These are phyloP conservation scores for Plectranthus barbatus DNA, from an alignment of 257 asterid genomes.

Conservation along the genomic window DNA sequence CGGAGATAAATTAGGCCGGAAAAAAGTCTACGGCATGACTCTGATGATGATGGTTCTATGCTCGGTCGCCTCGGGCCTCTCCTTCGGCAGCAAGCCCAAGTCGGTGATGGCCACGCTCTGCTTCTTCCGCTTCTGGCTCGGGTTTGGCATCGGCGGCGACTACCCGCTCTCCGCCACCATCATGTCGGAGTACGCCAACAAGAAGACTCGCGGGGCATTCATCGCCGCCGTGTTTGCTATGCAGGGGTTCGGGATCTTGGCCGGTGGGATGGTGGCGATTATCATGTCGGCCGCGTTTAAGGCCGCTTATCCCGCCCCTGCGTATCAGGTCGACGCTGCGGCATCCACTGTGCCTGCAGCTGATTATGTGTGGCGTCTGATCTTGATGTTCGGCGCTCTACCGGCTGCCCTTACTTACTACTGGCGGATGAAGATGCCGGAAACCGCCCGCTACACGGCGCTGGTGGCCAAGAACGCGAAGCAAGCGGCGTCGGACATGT, in stretches of 20 bases:
- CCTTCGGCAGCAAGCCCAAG: conserved; percentile 32
- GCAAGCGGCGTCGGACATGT: conserved; percentile 46
- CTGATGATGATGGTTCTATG: conserved; percentile 47
- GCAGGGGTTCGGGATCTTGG: conserved; percentile 57
- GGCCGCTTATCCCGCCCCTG: conserved; percentile 29
- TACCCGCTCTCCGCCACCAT: too few relatives aligned
- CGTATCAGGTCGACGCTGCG: conserved; percentile 4
- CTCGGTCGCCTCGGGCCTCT: conserved; percentile 50
- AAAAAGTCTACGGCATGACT: too few relatives aligned
- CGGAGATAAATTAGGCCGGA: too few relatives aligned
- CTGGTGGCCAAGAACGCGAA: conserved; percentile 38
- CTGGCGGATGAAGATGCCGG: conserved; percentile 70
- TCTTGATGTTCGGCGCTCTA: conserved; percentile 47
- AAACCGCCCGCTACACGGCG: conserved; percentile 57
- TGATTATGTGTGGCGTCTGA: conserved; percentile 58
- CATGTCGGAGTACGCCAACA: too few relatives aligned
- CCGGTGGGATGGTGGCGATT: conserved; percentile 45
- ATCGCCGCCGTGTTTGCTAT: too few relatives aligned
- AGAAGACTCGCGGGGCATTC: too few relatives aligned
- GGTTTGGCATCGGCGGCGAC: too few relatives aligned
- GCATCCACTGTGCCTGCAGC: conserved; percentile 40
- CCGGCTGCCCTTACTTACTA: conserved; percentile 49
- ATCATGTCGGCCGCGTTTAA: conserved; percentile 30
- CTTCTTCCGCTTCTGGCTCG: too few relatives aligned
- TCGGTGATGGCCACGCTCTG: conserved; percentile 58